These are phyloP conservation scores for Trichomonas vaginalis DNA, from an alignment of 208 protist species.

Conservation along the genomic window DNA sequence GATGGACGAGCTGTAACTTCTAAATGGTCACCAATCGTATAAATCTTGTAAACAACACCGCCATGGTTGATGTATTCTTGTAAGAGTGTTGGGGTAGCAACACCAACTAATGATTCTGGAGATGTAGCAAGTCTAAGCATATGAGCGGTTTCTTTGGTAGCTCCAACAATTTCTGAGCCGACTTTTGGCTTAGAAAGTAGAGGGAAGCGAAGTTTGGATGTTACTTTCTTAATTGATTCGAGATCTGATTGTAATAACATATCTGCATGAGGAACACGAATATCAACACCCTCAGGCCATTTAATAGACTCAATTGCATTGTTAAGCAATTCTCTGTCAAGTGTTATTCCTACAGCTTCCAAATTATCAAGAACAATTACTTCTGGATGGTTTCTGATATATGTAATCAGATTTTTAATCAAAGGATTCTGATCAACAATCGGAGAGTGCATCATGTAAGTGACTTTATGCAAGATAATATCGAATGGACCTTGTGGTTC, in stretches of 20 bases:
- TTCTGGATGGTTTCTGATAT: background rate
- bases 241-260: background rate
- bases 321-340: background rate
- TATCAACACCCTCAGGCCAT: background rate
- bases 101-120: background rate
- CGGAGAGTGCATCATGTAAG: background rate
- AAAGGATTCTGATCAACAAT: background rate
- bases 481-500: background rate
- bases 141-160: background rate
- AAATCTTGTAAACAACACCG: background rate
- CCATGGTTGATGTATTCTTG: background rate
- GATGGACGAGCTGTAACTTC: background rate
- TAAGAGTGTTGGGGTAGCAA: background rate
- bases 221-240: background rate
- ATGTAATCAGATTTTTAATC: background rate
- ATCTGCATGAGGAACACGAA: background rate
- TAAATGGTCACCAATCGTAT: background rate
- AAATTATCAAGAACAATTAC: background rate
- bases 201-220: background rate
- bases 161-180: background rate
- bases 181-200: background rate
- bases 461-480: background rate
- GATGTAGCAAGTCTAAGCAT: background rate
- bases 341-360: background rate
- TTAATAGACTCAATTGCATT: background rate